These are phyloP conservation scores for Circinella umbellata DNA, from an alignment of 371 early-diverging fungal genomes.

Conservation along the genomic window DNA sequence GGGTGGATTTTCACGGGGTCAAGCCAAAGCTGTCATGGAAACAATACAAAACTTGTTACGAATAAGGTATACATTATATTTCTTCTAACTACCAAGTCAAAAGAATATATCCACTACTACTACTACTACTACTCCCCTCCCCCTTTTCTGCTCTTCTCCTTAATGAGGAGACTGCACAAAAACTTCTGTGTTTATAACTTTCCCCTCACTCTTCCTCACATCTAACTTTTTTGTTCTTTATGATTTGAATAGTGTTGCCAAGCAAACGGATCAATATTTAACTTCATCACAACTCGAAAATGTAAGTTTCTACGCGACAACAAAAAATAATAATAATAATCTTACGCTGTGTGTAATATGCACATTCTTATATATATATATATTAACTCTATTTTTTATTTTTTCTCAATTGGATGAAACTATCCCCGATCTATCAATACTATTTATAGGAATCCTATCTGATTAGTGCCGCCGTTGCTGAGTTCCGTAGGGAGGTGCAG, in stretches of 20 bases:
- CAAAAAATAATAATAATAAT: not conserved
- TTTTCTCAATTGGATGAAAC: too few relatives aligned
- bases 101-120: too few relatives aligned
- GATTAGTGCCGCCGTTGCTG: slow-evolving; percentile 70
- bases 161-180: too few relatives aligned
- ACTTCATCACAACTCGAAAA: slow-evolving; percentile 27
- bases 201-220: not conserved
- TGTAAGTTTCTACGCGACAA: too few relatives aligned
- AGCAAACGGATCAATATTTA: slow-evolving; percentile 8
- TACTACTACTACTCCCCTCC: too few relatives aligned
- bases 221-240: not conserved
- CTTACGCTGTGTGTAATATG: too few relatives aligned
- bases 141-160: not conserved
- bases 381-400: too few relatives aligned
- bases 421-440: not conserved
- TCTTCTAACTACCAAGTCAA: too few relatives aligned
- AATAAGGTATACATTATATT: slow-evolving; percentile 20
- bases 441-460: slow-evolving; percentile 57
- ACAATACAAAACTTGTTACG: slow-evolving; percentile 25
- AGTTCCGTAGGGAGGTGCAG: slow-evolving; percentile 80
- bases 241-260: slow-evolving; percentile 10
- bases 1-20: slow-evolving; percentile 22
- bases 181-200: too few relatives aligned
- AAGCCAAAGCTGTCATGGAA: slow-evolving; percentile 27
- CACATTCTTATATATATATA: too few relatives aligned